Conservation (phyloP, 495 filamentous ascomycete genomes). For the Lophiotrema nucula region DNA sequence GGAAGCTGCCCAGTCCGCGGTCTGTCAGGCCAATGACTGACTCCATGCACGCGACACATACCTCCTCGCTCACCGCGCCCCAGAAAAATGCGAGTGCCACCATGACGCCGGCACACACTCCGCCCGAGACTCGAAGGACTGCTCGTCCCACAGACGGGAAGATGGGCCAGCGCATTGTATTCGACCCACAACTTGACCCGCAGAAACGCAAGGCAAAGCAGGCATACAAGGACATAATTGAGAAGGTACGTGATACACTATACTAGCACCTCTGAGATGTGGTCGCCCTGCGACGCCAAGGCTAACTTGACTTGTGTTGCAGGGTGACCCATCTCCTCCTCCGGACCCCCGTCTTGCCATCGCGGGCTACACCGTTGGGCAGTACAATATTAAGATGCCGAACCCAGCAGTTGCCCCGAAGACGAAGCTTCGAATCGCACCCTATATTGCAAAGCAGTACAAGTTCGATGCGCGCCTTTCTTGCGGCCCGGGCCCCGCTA, state of each 20-base stretch:
- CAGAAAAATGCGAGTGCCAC: constrained; percentile 34
- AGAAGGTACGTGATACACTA: constrained; percentile 58
- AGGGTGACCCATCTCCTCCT: constrained; percentile 66
- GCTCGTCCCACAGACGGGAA: constrained; percentile 61
- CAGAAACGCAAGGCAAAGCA: constrained; percentile 56
- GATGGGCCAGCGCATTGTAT: constrained; percentile 67
- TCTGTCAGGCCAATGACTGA: constrained; percentile 43
- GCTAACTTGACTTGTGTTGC: constrained; percentile 43
- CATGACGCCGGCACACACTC: constrained; percentile 53
- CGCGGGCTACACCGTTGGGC: constrained; percentile 51
- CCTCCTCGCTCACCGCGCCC: constrained; percentile 22
- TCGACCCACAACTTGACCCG: constrained; percentile 73
- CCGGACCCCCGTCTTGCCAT: constrained; percentile 76
- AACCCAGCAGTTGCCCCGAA: constrained; percentile 45
- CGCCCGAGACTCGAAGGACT: constrained; percentile 54
- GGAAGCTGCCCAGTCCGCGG: constrained; percentile 55
- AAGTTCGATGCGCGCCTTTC: constrained; percentile 75
- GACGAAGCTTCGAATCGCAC: constrained; percentile 72
- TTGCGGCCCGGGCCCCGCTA: constrained; percentile 82
- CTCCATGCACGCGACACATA: constrained; percentile 27
- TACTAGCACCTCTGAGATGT: constrained; percentile 39
- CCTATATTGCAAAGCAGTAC: constrained; percentile 75
- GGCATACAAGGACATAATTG: constrained; percentile 52
- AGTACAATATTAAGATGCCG: constrained; percentile 36
- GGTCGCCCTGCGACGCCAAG: constrained; percentile 35